Evolutionary conservation across 768 basidiomycete genomes (phyloP).

Genomic region (Russula vinacea): DNA sequence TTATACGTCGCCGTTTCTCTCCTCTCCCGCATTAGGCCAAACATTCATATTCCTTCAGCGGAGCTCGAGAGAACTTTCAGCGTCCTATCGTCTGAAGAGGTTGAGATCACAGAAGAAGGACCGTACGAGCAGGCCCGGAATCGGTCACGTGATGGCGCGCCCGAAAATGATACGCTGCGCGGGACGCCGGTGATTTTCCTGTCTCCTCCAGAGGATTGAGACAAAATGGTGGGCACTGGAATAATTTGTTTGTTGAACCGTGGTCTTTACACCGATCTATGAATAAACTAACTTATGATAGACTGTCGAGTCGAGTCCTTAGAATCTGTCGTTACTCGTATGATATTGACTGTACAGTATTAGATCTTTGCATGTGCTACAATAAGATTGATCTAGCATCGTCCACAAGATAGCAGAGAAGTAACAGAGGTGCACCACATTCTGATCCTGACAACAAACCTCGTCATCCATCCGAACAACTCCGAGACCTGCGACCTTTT

Average conservation of each 20-base stretch:
- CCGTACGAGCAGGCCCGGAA: neutral
- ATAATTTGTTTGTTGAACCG: neutral
- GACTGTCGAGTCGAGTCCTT: neutral
- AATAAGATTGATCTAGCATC: neutral
- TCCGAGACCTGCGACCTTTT: neutral
- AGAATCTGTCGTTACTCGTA: neutral
- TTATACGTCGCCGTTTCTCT: slow-evolving; percentile 25
- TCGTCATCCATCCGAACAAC: slow-evolving; percentile 5
- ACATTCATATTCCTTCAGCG: slow-evolving; percentile 21
- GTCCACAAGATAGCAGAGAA: slow-evolving; percentile 11
- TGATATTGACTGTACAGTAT: neutral
- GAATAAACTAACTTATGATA: neutral
- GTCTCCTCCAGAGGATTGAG: slow-evolving; percentile 20
- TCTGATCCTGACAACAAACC: neutral
- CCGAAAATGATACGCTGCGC: neutral
- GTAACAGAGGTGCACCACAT: slow-evolving; percentile 7
- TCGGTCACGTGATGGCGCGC: neutral
- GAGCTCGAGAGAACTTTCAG: slow-evolving; percentile 13
- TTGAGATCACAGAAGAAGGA: neutral
- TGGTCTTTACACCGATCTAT: neutral
- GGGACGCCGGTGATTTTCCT: slow-evolving; percentile 1
- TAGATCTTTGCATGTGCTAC: too few species aligned
- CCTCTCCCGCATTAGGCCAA: slow-evolving; percentile 27
- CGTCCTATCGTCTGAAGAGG: neutral
- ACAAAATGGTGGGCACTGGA: neutral